Percentiles rank a stretch among this genome's conserved stretches.
Evolutionary conservation across 2,329 filamentous ascomycete genomes (phyloP).

Genomic region (Nothophoma quercina): DNA sequence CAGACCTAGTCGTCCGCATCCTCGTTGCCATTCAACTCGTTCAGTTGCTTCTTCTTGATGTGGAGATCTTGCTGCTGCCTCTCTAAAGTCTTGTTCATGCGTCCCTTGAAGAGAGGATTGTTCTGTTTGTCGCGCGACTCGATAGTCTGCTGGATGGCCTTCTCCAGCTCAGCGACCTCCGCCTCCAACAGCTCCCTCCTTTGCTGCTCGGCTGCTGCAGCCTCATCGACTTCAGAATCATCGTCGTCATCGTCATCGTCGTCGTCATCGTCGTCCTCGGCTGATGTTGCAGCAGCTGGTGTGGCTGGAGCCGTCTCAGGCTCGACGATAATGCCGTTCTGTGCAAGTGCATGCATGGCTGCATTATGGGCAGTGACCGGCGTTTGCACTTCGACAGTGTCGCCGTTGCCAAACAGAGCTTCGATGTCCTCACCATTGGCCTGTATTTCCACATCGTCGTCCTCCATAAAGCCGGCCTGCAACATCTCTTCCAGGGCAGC

Average conservation of each 20-base stretch:
- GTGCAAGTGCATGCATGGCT: constrained; percentile 47
- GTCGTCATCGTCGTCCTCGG: constrained; percentile 53
- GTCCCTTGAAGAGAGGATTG: constrained; percentile 59
- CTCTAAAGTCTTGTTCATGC: constrained; percentile 58
- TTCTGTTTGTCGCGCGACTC: constrained; percentile 53
- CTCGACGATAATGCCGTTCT: constrained; percentile 37
- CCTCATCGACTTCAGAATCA: constrained; percentile 58
- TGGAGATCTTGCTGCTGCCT: constrained; percentile 58
- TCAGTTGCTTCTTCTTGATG: constrained; percentile 60
- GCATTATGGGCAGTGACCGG: constrained; percentile 48
- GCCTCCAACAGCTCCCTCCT: constrained; percentile 56
- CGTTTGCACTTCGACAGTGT: constrained; percentile 40
- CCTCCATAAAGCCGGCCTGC: constrained; percentile 45
- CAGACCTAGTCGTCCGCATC: constrained; percentile 19
- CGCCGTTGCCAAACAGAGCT: constrained; percentile 37
- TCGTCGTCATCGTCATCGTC: constrained; percentile 55
- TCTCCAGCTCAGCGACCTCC: constrained; percentile 64
- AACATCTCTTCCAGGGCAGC: constrained; percentile 46
- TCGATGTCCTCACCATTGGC: constrained; percentile 42
- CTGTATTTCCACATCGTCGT: constrained; percentile 43
- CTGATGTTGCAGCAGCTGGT: constrained; percentile 42
- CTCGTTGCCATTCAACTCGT: constrained; percentile 37
- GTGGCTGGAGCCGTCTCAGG: constrained; percentile 44
- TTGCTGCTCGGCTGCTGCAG: constrained; percentile 57
- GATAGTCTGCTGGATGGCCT: constrained; percentile 55